Evolutionary conservation across 176 grass and related monocot genomes (phyloP), one percentile per base, ranked within the genome.

Genomic region (Carex scoparia): DNA sequence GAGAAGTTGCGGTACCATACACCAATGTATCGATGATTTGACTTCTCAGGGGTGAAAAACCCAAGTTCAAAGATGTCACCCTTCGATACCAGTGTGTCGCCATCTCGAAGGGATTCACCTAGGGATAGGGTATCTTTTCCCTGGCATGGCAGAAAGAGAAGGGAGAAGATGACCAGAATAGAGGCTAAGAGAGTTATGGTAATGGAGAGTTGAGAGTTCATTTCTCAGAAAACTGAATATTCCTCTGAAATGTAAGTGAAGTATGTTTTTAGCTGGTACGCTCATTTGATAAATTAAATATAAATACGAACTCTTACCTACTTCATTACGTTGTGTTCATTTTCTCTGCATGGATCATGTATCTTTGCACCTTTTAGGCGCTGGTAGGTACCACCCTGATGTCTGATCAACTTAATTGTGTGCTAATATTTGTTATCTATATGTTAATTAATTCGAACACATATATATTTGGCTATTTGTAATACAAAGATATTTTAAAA

Each of bases 1-100:
- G 70, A 42, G 68, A 90, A 48, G 86, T 18, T 42, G 79, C 23
- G 87, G 70, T 94, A 94, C 90, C 92, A 97, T 84, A 97, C 81
- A 80, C 92, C 88, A 61, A 97, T 86, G 82, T 94, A 94, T 12
- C 84, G 89, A 15, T 86, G 49, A 9, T 79, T 81, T 0, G 84
- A 88, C 7, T 27, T 83, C 74, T 85, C 90, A 8, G 87, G 89
- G 56, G 88, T 65, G 82, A 93, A 88, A 89, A 97, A 97, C 16
- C 94, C 90, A 42, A 84, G 9, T 87, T 92, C 92, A 84, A 97
- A 97, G 40, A 88, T 81, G 18, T 71, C 84, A n/a, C 49, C 33
- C 3, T 87, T 71, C 2, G 89, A 88, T 5, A 93, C 85, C 62
- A 97, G 87, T 33, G 90, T 97, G 12, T 84, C 18, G 1, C 54